phyloP scores from a whole-genome alignment of 495 filamentous ascomycete species.

The Hyaloscypha bicolor region DNA sequence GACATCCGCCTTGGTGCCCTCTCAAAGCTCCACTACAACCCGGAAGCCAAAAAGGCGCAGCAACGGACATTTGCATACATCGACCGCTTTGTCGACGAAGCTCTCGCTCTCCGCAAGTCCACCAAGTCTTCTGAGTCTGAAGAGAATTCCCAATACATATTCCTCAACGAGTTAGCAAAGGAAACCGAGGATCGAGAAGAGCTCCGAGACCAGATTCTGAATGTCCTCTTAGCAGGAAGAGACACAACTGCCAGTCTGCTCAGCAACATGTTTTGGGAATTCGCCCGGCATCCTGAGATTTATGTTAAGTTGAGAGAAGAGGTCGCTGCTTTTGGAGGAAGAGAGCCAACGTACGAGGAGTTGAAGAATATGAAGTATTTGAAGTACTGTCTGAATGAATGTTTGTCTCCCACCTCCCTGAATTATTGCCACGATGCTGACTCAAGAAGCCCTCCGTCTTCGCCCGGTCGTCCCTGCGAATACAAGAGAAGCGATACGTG shows the following conservation, averaged over 20 bases:
- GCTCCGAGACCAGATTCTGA: constrained; percentile 49
- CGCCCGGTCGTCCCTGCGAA: constrained; percentile 43
- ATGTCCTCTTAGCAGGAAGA: constrained; percentile 52
- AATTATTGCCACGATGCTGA: neutral
- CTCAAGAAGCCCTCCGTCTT: constrained; percentile 15
- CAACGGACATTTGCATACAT: constrained; percentile 6
- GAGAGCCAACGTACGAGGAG: constrained; percentile 29
- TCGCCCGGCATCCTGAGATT: constrained; percentile 49
- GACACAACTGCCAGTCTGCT: constrained; percentile 62
- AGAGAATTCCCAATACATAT: constrained; percentile 45
- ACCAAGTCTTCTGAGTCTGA: neutral
- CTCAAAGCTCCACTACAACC: neutral
- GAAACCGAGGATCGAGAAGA: constrained; percentile 32
- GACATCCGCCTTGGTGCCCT: constrained; percentile 5
- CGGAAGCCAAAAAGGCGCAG: neutral
- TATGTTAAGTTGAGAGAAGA: constrained; percentile 47
- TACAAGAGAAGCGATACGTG: constrained; percentile 48
- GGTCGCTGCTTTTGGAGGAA: constrained; percentile 13
- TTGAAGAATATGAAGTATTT: constrained; percentile 40
- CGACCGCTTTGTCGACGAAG: constrained; percentile 4
- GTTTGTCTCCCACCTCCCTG: constrained; percentile 14
- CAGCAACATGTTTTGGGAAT: constrained; percentile 41
- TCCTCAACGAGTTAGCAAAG: constrained; percentile 50
- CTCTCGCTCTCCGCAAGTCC: neutral
- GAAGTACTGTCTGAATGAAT: constrained; percentile 37